These are phyloP conservation scores for Ceratocystis colombiana DNA, from an alignment of 2,329 filamentous ascomycete genomes.

Conservation along the genomic window DNA sequence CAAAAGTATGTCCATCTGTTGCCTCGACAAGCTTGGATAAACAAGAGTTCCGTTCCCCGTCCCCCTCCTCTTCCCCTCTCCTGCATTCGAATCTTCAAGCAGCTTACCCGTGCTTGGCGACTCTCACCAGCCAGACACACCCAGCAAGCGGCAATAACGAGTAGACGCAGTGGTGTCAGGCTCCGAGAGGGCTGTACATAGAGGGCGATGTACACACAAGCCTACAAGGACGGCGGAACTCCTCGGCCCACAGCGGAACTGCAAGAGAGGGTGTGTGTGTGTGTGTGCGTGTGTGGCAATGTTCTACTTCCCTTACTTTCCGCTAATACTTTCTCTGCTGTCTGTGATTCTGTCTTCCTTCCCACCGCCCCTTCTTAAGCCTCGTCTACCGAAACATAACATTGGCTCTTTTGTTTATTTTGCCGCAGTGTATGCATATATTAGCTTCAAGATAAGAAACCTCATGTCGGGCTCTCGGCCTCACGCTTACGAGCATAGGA, in stretches of 20 bases:
- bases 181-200: slow-evolving; percentile 1
- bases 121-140: not conserved
- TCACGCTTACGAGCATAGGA: not conserved
- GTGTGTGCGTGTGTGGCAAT: slow-evolving; percentile 4
- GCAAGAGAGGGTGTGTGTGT: not conserved
- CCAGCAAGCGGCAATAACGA: not conserved
- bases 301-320: not conserved
- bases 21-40: not conserved
- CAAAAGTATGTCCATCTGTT: not conserved
- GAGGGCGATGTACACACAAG: not conserved
- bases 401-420: not conserved
- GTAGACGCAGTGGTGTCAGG: not conserved
- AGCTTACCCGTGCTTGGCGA: not conserved
- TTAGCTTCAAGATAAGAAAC: not conserved
- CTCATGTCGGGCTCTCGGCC: not conserved
- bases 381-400: not conserved
- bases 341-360: not conserved
- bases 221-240: not conserved
- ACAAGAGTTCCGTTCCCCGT: not conserved
- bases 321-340: not conserved
- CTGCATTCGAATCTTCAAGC: slow-evolving; percentile 7
- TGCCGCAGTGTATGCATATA: not conserved
- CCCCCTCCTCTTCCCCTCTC: not conserved
- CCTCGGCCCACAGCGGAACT: slow-evolving; percentile 7
- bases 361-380: not conserved